These are phyloP conservation scores for Ascomycota sp. DNA, from an alignment of 2,329 filamentous ascomycete species.

Conservation along the genomic window DNA sequence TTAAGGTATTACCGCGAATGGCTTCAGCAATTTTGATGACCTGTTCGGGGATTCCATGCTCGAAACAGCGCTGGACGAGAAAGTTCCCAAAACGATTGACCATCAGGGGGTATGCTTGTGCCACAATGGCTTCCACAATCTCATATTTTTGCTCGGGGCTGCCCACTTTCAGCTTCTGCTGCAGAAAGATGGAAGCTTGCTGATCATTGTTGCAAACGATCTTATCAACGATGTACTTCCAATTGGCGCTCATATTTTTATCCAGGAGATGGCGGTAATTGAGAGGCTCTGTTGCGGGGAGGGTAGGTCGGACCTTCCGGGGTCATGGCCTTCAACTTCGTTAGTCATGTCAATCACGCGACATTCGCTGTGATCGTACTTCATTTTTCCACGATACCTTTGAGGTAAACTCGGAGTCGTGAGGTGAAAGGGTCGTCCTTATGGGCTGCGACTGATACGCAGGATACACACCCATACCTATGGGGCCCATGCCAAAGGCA, in stretches of 20 bases:
- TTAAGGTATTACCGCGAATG: slow-evolving; percentile 84
- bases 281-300: slow-evolving; percentile 73
- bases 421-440: slow-evolving; percentile 48
- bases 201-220: slow-evolving; percentile 99
- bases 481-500: slow-evolving; percentile 14
- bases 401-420: slow-evolving; percentile 54
- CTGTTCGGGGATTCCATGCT: slow-evolving; percentile 89
- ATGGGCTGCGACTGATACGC: slow-evolving; percentile 34
- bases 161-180: slow-evolving; percentile 96
- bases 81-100: slow-evolving; percentile 98
- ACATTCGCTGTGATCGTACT: slow-evolving; percentile 13
- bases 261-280: slow-evolving; percentile 93
- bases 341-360: background rate
- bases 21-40: slow-evolving; percentile 85
- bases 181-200: slow-evolving; percentile 94
- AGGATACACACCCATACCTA: slow-evolving; percentile 23
- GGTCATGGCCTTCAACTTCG: slow-evolving; percentile 20
- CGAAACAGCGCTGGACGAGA: slow-evolving; percentile 93
- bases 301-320: slow-evolving; percentile 53
- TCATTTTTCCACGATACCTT: slow-evolving; percentile 33
- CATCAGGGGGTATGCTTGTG: slow-evolving; percentile 89
- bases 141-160: slow-evolving; percentile 91
- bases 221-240: slow-evolving; percentile 99
- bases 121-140: slow-evolving; percentile 89
- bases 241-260: slow-evolving; percentile 92